These are phyloP conservation scores for Termitomyces heimii DNA, from an alignment of 768 basidiomycete species.

Conservation along the genomic window DNA sequence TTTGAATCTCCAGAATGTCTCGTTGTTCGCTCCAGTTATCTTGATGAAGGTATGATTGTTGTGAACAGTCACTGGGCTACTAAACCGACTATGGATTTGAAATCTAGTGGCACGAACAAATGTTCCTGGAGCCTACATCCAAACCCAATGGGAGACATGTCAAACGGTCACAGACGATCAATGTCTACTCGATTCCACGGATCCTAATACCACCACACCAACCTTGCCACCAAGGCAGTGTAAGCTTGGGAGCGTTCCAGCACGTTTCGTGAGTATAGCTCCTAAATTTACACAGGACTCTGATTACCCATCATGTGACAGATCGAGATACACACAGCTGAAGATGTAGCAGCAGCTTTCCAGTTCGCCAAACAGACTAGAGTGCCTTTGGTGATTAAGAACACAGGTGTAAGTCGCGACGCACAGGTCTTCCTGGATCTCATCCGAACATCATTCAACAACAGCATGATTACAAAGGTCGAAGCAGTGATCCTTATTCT, in stretches of 20 bases:
- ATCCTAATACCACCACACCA: slow-evolving; percentile 24
- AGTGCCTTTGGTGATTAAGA: slow-evolving; percentile 43
- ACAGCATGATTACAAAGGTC: slow-evolving; percentile 46
- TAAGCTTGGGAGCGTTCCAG: slow-evolving; percentile 29
- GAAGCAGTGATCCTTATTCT: slow-evolving; percentile 38
- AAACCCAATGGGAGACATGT: slow-evolving; percentile 52
- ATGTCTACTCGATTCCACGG: slow-evolving; percentile 39
- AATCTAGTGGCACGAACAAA: slow-evolving; percentile 12
- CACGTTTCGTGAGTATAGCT: slow-evolving; percentile 30
- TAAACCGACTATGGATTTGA: slow-evolving; percentile 1
- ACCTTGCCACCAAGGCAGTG: slow-evolving; percentile 24
- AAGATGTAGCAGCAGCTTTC: slow-evolving; percentile 40
- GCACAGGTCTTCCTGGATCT: not conserved
- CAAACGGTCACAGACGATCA: slow-evolving; percentile 32
- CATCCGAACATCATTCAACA: not conserved
- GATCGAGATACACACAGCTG: slow-evolving; percentile 28
- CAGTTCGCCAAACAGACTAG: slow-evolving; percentile 31
- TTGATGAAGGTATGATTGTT: slow-evolving; percentile 14
- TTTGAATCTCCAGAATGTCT: slow-evolving; percentile 15
- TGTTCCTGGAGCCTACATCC: slow-evolving; percentile 24
- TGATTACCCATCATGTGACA: not conserved
- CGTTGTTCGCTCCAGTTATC: slow-evolving; percentile 11
- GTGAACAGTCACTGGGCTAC: not conserved
- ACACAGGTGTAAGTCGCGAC: slow-evolving; percentile 38
- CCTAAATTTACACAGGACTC: too few species aligned